Evolutionary conservation across 2,329 filamentous ascomycete species (phyloP).

Genomic region (Aspergillus quadricinctus): DNA sequence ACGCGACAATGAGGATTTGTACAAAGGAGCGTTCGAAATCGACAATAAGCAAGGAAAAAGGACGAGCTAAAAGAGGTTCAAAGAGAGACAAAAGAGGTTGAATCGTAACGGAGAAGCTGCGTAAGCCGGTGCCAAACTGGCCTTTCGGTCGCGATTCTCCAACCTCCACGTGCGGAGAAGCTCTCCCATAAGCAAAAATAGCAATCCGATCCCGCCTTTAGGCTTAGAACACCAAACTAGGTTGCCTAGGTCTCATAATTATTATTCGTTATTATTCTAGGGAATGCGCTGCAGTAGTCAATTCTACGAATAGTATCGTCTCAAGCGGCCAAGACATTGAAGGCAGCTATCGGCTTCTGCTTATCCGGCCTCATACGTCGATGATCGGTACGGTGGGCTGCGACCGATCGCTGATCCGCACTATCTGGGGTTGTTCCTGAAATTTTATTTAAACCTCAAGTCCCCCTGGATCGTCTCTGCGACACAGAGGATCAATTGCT

Average conservation of each 20-base stretch:
- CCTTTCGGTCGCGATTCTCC: constrained; percentile 11
- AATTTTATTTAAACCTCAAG: neutral
- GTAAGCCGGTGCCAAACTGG: constrained; percentile 3
- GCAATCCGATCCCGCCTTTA: neutral
- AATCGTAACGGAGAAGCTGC: constrained; percentile 2
- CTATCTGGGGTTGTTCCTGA: neutral
- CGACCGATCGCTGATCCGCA: neutral
- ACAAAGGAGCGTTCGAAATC: neutral
- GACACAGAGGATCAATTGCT: neutral
- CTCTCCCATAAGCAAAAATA: neutral
- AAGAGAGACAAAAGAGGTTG: constrained; percentile 6
- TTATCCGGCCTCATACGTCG: constrained; percentile 8
- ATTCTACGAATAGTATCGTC: neutral
- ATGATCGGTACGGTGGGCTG: neutral
- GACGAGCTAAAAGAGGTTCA: constrained; percentile 1
- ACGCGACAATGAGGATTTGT: neutral
- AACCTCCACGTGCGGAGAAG: neutral
- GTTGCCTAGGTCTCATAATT: neutral
- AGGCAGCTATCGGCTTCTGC: constrained; percentile 4
- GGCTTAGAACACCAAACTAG: neutral
- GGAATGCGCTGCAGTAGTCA: neutral
- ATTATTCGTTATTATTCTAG: neutral
- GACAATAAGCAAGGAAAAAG: neutral
- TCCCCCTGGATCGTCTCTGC: neutral
- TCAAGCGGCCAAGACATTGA: constrained; percentile 3